These are phyloP conservation scores for Neoarthrinium moseri DNA, from an alignment of 2,329 filamentous ascomycete species.

Conservation along the genomic window DNA sequence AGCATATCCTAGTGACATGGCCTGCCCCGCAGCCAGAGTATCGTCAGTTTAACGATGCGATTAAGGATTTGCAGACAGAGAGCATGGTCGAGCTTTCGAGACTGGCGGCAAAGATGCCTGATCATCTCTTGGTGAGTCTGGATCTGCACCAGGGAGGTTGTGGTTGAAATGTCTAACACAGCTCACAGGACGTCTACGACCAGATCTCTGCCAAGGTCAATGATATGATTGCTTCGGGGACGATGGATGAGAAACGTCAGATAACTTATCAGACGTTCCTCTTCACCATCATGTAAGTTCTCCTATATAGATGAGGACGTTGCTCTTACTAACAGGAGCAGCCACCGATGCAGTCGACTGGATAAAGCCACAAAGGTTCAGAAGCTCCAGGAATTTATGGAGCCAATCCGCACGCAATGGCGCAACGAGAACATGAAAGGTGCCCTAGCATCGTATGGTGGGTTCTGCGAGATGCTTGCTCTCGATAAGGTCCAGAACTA, in stretches of 20 bases:
- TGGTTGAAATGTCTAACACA: constrained; percentile 23
- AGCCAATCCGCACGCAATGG: constrained; percentile 83
- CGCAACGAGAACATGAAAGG: constrained; percentile 66
- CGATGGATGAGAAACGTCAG: constrained; percentile 77
- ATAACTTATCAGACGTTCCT: constrained; percentile 87
- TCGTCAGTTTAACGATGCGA: constrained; percentile 77
- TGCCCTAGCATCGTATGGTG: constrained; percentile 70
- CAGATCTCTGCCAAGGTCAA: constrained; percentile 81
- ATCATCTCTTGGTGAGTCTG: constrained; percentile 70
- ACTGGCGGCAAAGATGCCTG: constrained; percentile 85
- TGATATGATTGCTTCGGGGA: constrained; percentile 71
- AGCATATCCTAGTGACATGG: constrained; percentile 85
- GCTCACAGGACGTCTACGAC: constrained; percentile 67
- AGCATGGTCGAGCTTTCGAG: constrained; percentile 86
- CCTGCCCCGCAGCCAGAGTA: constrained; percentile 71
- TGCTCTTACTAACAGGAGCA: constrained; percentile 29
- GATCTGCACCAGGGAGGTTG: too few relatives aligned
- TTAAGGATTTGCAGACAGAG: constrained; percentile 83
- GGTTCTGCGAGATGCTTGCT: constrained; percentile 78
- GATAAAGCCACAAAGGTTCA: constrained; percentile 68
- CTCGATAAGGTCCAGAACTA: constrained; percentile 81
- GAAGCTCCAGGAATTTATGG: constrained; percentile 73
- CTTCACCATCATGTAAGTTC: constrained; percentile 77
- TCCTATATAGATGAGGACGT: neutral
- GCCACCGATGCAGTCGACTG: constrained; percentile 77